Conservation (phyloP, 1,284 basidiomycete species). For the Melampsora medusae region DNA sequence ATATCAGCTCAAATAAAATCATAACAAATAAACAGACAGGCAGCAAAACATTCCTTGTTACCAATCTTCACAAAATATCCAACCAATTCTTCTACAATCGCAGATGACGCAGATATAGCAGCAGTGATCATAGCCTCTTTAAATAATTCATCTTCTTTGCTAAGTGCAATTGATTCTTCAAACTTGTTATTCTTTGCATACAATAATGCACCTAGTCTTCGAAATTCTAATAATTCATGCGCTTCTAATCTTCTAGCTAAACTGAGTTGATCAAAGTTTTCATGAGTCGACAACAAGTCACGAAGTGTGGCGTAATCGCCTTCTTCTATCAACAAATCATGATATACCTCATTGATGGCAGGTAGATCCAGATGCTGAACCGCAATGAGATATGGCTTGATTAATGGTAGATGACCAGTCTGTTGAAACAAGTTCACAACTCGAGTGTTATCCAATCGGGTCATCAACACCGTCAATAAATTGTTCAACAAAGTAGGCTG, state of each 20-base stretch:
- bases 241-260: constrained; percentile 83
- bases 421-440: constrained; percentile 87
- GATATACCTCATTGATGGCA: constrained; percentile 96
- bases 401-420: constrained; percentile 86
- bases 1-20: constrained; percentile 86
- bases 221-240: constrained; percentile 92
- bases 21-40: constrained; percentile 68
- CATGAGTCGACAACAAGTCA: constrained; percentile 92
- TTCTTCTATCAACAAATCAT: constrained; percentile 94
- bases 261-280: constrained; percentile 91
- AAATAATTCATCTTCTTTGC: constrained; percentile 93
- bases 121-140: constrained; percentile 94
- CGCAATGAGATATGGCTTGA: constrained; percentile 91
- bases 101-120: constrained; percentile 71
- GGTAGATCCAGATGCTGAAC: constrained; percentile 88
- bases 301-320: constrained; percentile 96
- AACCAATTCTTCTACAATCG: constrained; percentile 88
- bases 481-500: constrained; percentile 91
- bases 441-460: constrained; percentile 88
- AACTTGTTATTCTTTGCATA: constrained; percentile 92
- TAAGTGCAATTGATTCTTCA: constrained; percentile 90
- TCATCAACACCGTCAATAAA: constrained; percentile 82
- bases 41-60: constrained; percentile 95
- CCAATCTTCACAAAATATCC: constrained; percentile 78
- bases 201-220: constrained; percentile 85